These are phyloP conservation scores for Cubamyces sp. DNA, from an alignment of 768 basidiomycete species.

Conservation along the genomic window DNA sequence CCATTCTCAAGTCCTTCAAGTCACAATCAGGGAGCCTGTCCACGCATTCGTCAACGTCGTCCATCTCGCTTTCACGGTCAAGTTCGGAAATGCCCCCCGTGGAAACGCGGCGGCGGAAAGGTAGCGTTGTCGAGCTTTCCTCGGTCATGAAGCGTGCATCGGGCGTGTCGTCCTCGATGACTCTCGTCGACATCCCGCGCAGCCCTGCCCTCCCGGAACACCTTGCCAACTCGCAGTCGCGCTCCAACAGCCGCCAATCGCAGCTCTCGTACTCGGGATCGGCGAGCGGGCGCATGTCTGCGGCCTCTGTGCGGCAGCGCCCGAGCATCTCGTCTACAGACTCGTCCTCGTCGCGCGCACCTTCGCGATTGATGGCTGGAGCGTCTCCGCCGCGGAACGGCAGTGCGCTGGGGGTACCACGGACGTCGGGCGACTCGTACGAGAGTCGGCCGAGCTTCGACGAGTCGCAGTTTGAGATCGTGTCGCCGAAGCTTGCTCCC, in stretches of 20 bases:
- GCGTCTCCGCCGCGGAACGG: slow-evolving; percentile 38
- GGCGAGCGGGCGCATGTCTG: slow-evolving; percentile 15
- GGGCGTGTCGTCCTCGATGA: slow-evolving; percentile 34
- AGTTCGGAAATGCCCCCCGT: slow-evolving; percentile 42
- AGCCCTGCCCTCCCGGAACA: slow-evolving; percentile 62
- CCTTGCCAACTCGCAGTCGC: slow-evolving; percentile 22
- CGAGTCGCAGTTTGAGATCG: slow-evolving; percentile 67
- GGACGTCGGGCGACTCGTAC: slow-evolving; percentile 44
- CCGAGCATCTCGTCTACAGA: slow-evolving; percentile 31
- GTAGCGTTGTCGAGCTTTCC: slow-evolving; percentile 47
- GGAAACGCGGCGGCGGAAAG: slow-evolving; percentile 45
- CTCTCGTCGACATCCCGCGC: slow-evolving; percentile 54
- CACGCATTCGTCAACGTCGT: slow-evolving; percentile 27
- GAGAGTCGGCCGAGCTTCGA: slow-evolving; percentile 60
- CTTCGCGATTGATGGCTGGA: slow-evolving; percentile 16
- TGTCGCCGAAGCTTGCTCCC: slow-evolving; percentile 46
- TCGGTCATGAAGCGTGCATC: slow-evolving; percentile 37
- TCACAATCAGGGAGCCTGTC: slow-evolving; percentile 42
- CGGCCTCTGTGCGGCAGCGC: slow-evolving; percentile 19
- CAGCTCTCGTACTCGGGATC: slow-evolving; percentile 4
- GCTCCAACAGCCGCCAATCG: slow-evolving; percentile 32
- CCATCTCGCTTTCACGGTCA: slow-evolving; percentile 35
- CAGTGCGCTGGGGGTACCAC: slow-evolving; percentile 34
- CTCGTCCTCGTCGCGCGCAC: slow-evolving; percentile 26
- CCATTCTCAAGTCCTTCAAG: slow-evolving; percentile 72